Evolutionary conservation across 1,284 basidiomycete genomes (phyloP), one percentile per base, ranked within the genome.

Genomic region (Cutaneotrichosporon spelunceum): DNA sequence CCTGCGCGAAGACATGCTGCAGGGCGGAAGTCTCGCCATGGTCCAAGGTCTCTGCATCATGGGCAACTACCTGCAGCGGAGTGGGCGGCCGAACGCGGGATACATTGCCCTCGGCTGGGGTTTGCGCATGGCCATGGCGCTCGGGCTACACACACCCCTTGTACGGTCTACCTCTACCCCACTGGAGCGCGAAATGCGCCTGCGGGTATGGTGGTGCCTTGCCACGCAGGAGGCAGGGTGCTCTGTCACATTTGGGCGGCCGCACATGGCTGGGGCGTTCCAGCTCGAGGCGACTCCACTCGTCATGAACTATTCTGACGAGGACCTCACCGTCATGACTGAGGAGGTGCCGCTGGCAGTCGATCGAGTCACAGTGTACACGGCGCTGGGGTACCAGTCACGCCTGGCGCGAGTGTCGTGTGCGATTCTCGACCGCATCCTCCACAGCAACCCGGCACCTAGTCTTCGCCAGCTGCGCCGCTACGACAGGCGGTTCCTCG

Each of bases 1-100:
- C 9, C 57, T 66, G 4, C 54, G 58, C 42, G 42, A 49, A 19
- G 66, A 67, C 44, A 56, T 69, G 59, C 27, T 71, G 23, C 67
- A 68, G 23, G 61, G 66, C 21, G 70, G 70, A 13, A 58, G 64
- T 10, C 44, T 71, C 44, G 54, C 63, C 45, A 64, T 71, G 2
- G 66, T 68, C 4, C 70, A 71, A 53, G 70, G 66, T 23, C 53
- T 71, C 1, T 66, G 62, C 19, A 67, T 71, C 59, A 71, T 71
- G 70, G 68, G 68, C 19, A 70, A 66, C 53, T 71, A 70, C 55
- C 67, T 71, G 5, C 70, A 71, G 49, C 57, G 64, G 29, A 60
- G 49, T 21, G 66, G 68, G 48, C 52, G 62, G n/a, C 68, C 70
- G 19, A 71, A 71, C 47, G 62, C 64, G 1, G 70, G 70, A 3